Evolutionary conservation across 306 rosid species (phyloP).

Genomic region (Trifolium dubium): DNA sequence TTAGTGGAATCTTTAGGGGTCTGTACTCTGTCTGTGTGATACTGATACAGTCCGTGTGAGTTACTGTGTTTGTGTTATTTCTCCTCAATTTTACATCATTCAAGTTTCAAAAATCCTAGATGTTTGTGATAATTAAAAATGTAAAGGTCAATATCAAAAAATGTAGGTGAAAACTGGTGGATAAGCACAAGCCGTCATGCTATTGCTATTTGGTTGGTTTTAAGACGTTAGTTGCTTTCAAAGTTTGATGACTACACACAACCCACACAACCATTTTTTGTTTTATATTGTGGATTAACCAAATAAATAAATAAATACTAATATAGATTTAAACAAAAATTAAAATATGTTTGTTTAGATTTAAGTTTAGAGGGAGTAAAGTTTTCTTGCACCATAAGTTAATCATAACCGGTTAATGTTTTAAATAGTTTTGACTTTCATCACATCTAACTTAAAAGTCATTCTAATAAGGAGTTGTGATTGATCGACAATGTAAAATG

Average conservation of each 20-base stretch:
- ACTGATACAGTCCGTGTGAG: constrained; percentile 34
- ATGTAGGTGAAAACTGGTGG: neutral
- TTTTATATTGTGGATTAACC: no score
- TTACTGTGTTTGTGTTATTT: constrained; percentile 16
- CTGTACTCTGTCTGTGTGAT: constrained; percentile 33
- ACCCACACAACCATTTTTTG: neutral
- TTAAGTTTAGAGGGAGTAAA: no score
- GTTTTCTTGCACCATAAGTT: no score
- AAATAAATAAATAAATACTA: no score
- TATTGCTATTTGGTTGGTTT: neutral
- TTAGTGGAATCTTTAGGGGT: constrained; percentile 65
- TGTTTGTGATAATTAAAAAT: constrained; percentile 35
- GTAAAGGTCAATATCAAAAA: neutral
- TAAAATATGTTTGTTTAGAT: no score
- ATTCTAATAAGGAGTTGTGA: no score
- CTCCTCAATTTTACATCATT: constrained; percentile 6
- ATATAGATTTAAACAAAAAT: no score
- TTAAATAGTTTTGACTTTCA: no score
- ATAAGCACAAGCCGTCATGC: constrained; percentile 7
- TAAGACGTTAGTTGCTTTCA: neutral
- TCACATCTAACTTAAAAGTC: no score
- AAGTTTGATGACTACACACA: neutral
- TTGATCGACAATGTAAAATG: no score
- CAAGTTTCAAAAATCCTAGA: constrained; percentile 40
- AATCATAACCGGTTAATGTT: no score